phyloP scores from a whole-genome alignment of 1,139 yeast genomes.

The Lodderomyces parapsilosis region DNA sequence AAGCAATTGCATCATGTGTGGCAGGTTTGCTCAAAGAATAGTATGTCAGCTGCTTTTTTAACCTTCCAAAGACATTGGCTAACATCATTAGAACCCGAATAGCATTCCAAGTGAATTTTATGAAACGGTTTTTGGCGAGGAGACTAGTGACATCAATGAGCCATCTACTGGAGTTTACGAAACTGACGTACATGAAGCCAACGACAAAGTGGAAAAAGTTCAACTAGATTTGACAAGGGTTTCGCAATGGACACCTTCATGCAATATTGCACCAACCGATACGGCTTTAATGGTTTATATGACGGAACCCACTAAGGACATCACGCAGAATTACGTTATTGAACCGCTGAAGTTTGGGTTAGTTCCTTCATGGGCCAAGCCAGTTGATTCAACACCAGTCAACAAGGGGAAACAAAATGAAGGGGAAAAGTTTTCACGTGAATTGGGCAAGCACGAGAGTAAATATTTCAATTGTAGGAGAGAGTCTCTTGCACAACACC shows the following conservation, averaged over 20 bases:
- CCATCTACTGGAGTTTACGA: conserved; percentile 7
- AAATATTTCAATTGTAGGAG: conserved; percentile 60
- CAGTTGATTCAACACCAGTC: conserved; percentile 28
- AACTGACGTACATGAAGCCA: conserved; percentile 7
- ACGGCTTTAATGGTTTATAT: conserved; percentile 32
- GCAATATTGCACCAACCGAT: conserved; percentile 44
- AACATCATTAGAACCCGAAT: conserved; percentile 12
- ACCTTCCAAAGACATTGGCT: not conserved
- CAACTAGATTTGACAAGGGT: conserved; percentile 13
- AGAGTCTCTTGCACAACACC: conserved; percentile 48
- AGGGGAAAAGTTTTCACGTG: conserved; percentile 27
- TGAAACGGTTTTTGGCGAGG: conserved; percentile 8
- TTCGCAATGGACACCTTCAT: conserved; percentile 24
- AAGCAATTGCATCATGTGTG: conserved; percentile 32
- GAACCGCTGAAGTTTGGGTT: conserved; percentile 46
- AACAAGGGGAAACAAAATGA: conserved; percentile 16
- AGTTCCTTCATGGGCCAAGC: conserved; percentile 44
- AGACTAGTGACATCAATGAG: conserved; percentile 4
- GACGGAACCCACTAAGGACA: conserved; percentile 9
- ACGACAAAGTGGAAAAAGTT: conserved; percentile 5
- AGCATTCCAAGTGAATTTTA: conserved; percentile 33
- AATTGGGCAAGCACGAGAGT: conserved; percentile 31
- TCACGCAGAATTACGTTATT: conserved; percentile 20
- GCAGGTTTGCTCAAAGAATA: conserved; percentile 42
- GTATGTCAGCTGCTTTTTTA: conserved; percentile 25